Percentiles rank a stretch among this genome's conserved stretches.
These are phyloP conservation scores for Zea luxurians DNA, from an alignment of 176 grass and related monocot genomes.

Conservation along the genomic window DNA sequence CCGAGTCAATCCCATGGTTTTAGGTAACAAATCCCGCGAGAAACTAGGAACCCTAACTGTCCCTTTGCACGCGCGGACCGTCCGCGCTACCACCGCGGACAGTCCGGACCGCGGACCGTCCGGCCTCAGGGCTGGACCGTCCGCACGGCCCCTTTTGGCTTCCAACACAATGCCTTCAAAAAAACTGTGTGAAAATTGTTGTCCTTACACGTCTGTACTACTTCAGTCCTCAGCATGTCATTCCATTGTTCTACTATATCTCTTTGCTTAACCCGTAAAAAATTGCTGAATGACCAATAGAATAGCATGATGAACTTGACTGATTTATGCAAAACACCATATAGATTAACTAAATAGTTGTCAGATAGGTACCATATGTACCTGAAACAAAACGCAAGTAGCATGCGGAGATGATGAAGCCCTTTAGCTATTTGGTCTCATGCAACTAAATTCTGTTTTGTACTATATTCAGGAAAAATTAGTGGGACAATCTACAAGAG, in stretches of 20 bases:
- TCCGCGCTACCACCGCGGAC: no score
- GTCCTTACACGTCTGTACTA: constrained; percentile 82
- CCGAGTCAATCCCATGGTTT: no score
- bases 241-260: constrained; percentile 77
- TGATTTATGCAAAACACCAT: constrained; percentile 5
- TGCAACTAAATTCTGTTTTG: constrained; percentile 18
- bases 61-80: no score
- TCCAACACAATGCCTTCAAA: constrained; percentile 96
- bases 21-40: no score
- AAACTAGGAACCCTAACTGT: no score
- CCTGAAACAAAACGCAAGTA: constrained; percentile 11
- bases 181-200: constrained; percentile 72
- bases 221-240: constrained; percentile 79
- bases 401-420: constrained; percentile 1
- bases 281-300: constrained; percentile 3
- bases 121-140: no score
- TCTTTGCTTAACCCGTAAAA: constrained; percentile 80
- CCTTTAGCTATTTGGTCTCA: constrained; percentile 24
- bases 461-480: not conserved
- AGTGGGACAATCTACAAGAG: not conserved
- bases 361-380: not conserved
- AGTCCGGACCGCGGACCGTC: no score
- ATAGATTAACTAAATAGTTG: not conserved
- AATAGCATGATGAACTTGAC: constrained; percentile 7
- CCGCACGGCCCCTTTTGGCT: no score